phyloP scores from a whole-genome alignment of 139 green algal genomes.

The Micromonas commoda region DNA sequence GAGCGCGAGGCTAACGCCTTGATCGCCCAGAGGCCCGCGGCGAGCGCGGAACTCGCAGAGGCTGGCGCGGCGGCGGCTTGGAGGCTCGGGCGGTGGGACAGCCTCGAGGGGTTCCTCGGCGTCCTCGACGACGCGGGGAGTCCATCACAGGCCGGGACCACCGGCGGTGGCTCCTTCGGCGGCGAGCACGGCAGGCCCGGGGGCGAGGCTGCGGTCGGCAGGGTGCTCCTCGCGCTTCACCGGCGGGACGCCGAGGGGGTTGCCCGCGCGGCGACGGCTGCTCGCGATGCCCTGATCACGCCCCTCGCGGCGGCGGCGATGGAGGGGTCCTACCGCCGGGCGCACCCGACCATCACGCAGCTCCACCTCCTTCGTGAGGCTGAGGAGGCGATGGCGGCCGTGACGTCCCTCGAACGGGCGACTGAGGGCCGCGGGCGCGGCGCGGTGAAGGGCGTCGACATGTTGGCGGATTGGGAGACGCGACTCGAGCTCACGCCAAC shows the following conservation, averaged over 20 bases:
- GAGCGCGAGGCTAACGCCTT: not conserved
- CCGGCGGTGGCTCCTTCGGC: not conserved
- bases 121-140: conserved; percentile 1
- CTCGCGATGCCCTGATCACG: conserved; percentile 52
- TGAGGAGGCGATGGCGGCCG: conserved; percentile 28
- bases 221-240: conserved; percentile 50
- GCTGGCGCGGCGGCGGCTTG: conserved; percentile 70
- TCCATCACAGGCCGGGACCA: not conserved
- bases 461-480: conserved; percentile 51
- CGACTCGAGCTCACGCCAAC: conserved; percentile 59
- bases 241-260: conserved; percentile 29
- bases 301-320: conserved; percentile 68
- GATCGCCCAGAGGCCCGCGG: conserved; percentile 6
- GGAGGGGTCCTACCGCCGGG: conserved; percentile 75
- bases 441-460: conserved; percentile 43
- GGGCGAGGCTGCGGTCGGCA: conserved; percentile 50
- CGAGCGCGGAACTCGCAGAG: conserved; percentile 50
- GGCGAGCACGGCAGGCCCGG: not conserved
- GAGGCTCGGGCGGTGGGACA: conserved; percentile 75
- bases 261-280: conserved; percentile 18
- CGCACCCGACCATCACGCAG: conserved; percentile 75
- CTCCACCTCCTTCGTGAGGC: conserved; percentile 78
- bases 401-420: not conserved
- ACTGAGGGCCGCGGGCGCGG: not conserved
- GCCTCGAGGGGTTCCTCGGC: conserved; percentile 58